Evolutionary conservation across 345 rosid species (phyloP).

Genomic region (Theobroma cacao): DNA sequence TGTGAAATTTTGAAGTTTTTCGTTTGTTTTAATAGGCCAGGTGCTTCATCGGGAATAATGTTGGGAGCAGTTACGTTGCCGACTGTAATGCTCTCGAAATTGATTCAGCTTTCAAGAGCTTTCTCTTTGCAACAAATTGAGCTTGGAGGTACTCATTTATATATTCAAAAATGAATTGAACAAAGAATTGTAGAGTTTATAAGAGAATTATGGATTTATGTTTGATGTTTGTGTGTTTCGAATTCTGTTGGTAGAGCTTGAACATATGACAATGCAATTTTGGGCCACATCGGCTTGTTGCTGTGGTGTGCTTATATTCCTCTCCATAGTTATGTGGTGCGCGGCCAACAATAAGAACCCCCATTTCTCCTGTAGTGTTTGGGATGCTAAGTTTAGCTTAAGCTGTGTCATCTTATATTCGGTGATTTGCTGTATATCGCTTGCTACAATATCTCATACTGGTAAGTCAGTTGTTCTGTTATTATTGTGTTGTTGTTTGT

Average conservation of each 20-base stretch:
- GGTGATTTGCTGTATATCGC: constrained; percentile 48
- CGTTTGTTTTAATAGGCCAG: constrained; percentile 47
- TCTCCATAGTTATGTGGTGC: constrained; percentile 36
- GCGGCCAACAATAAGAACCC: constrained; percentile 18
- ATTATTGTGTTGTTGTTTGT: background rate
- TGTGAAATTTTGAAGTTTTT: background rate
- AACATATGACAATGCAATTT: constrained; percentile 69
- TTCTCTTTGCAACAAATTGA: constrained; percentile 42
- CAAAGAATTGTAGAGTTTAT: background rate
- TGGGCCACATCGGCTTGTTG: constrained; percentile 73
- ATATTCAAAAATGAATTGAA: background rate
- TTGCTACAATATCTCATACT: constrained; percentile 47
- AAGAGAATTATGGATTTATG: background rate
- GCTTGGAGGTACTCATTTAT: constrained; percentile 42
- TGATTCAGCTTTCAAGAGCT: constrained; percentile 77
- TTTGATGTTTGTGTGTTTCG: background rate
- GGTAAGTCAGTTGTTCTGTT: constrained; percentile 34
- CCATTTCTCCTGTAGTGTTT: constrained; percentile 26
- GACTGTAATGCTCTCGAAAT: constrained; percentile 63
- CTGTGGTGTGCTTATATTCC: constrained; percentile 62
- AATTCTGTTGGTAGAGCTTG: constrained; percentile 43
- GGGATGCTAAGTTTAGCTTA: constrained; percentile 44
- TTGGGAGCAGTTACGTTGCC: constrained; percentile 86
- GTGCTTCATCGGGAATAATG: constrained; percentile 86
- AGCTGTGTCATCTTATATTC: constrained; percentile 44